Percentiles rank a stretch among this genome's conserved stretches.
phyloP scores from a whole-genome alignment of 441 rosid species.

The Pelargonium exstipulatum region DNA sequence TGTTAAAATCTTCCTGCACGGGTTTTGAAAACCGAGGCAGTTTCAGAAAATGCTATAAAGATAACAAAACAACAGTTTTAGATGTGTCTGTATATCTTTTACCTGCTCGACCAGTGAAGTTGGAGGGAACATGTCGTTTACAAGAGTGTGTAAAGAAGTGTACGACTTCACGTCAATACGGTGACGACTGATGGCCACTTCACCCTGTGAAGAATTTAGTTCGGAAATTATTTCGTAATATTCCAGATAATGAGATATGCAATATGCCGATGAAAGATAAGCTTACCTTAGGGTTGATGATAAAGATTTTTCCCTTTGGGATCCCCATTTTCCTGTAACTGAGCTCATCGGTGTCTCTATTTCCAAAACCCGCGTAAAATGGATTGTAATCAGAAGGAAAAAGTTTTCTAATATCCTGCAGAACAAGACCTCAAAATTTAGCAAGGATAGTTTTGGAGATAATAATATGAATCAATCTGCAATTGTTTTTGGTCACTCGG shows the following conservation, averaged over 20 bases:
- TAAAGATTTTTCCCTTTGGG: constrained; percentile 82
- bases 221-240: not conserved
- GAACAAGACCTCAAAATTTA: constrained; percentile 3
- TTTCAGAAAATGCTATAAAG: not conserved
- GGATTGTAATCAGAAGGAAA: constrained; percentile 85
- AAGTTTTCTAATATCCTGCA: constrained; percentile 78
- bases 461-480: not conserved
- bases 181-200: constrained; percentile 68
- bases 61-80: constrained; percentile 10
- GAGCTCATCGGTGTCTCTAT: constrained; percentile 83
- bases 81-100: constrained; percentile 2
- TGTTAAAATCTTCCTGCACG: constrained; percentile 72
- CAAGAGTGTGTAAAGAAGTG: constrained; percentile 79
- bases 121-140: constrained; percentile 84
- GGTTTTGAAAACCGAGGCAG: not conserved
- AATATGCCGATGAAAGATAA: not conserved
- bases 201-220: constrained; percentile 48
- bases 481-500: not conserved
- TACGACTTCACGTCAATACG: constrained; percentile 59
- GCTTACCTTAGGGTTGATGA: constrained; percentile 77
- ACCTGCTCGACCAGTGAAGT: constrained; percentile 76
- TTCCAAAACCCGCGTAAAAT: constrained; percentile 85
- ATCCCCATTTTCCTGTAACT: constrained; percentile 85
- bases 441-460: not conserved
- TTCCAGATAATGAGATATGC: not conserved